Base-by-base conservation (phyloP, 306 rosid species). In the Cicer bijugum region DNA sequence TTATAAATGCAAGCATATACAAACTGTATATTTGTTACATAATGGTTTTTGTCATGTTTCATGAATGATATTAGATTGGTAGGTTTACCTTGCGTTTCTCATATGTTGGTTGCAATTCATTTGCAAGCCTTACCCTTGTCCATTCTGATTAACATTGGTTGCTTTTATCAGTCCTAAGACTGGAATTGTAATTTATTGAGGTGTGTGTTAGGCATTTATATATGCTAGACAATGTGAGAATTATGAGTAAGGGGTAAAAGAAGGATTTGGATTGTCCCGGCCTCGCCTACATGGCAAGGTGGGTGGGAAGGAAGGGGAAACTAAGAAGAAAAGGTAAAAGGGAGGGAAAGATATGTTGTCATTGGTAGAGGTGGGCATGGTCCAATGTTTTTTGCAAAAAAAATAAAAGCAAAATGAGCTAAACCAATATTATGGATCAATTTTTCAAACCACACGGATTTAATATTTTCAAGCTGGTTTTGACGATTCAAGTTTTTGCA, bases 171-270 rank as follows among this genome's bases (percentile, higher is more conserved):
- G 61, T 35, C 53, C 58, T 47, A 12, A 50, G 71, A 58, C 39
- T 42, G 53, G 66, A 64, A 23, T 67, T 62, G 66, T 37, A 42
- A 75, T 50, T 75, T 46, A 28, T 69, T 73, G 74, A 69, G 44
- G 9, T n/a, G 33, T 51, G 39, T 52, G 38, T 56, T 56, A 56
- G 23, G 38, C 35, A 19, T 56, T 56, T 1, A 17, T 40, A n/a
- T 57, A 8, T 20, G 39, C 15, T 71, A 39, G 20, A 28, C 37
- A 6, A 72, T 5, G 46, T 43, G 62, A 12, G 42, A 56, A 20
- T 72, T 23, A 43, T 23, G 15, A 55, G 56, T 43, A 20, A 12
- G 46, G 44, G 44, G 20, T 17, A 50, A 11, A 71, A 1, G 23
- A 7, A 42, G 33, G 3, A 23, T 44, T 57, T 33, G 69, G 40